Base-by-base conservation (phyloP, 148 eudicot genomes). In the Talinum fruticosum region DNA sequence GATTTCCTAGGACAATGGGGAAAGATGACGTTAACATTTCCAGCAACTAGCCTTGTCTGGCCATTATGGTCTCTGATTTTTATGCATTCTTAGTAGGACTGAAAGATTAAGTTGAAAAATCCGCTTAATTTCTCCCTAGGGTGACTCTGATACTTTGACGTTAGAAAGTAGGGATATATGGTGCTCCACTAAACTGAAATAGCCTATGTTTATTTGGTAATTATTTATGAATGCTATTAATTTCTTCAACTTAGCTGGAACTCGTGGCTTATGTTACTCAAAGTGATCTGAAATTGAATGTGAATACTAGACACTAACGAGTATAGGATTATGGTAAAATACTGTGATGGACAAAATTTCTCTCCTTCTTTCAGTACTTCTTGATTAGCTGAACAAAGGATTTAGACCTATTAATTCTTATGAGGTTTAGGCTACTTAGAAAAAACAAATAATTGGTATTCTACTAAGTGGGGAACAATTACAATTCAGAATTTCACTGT, bases 271-370 rank as follows among this genome's bases (percentile, higher is more conserved):
- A 80, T 59, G 61, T 68, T 57, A 41, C 75, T 24, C 23, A 68
- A 75, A 24, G 6, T 68, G 74, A 65, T 5, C n/a, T 69, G 15
- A 75, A 75, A 74, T 67, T 73, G 59, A 74, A 69, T 75, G 69
- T 80, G 83, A 44, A 59, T n/a, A 70, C 29, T 59, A 75, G 49
- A 74, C 62, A 69, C 45, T 75, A n/a, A n/a, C n/a, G n/a, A 69
- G 70, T 80, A 18, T 26, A 38, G 69, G 69, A 26, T 75, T 80
- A 36, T 80, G 68, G 79, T 69, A 59, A 75, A 75, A 21, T 64
- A 36, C 61, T 69, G 75, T n/a, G n/a, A n/a, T n/a, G n/a, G n/a
- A n/a, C n/a, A n/a, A n/a, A n/a, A n/a, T n/a, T n/a, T n/a, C n/a
- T n/a, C n/a, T n/a, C n/a, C n/a, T n/a, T n/a, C n/a, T n/a, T n/a